Evolutionary conservation across 2,329 filamentous ascomycete genomes (phyloP).

Genomic region (Alternaria rosae): DNA sequence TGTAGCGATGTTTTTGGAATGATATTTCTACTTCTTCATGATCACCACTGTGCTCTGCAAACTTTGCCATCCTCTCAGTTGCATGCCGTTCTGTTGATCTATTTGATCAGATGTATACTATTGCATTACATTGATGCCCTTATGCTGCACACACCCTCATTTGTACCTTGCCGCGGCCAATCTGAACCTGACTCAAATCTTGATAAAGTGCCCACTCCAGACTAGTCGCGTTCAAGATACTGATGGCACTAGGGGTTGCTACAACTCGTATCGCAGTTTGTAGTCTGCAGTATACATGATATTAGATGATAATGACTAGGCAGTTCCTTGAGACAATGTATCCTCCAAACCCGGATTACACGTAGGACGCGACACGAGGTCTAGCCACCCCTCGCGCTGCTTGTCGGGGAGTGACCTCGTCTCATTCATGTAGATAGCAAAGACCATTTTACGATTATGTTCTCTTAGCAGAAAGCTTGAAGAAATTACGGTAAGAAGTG

Average conservation of each 20-base stretch:
- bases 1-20: constrained; percentile 18
- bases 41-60: not conserved
- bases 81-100: not conserved
- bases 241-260: not conserved
- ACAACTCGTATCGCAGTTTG: not conserved
- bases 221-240: not conserved
- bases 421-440: too few relatives aligned
- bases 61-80: not conserved
- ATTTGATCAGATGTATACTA: not conserved
- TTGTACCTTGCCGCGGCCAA: not conserved
- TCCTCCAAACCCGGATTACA: not conserved
- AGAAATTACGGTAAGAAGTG: too few relatives aligned
- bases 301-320: not conserved
- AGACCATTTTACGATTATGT: too few relatives aligned
- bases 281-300: not conserved
- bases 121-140: not conserved
- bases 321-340: not conserved
- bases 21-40: constrained; percentile 2
- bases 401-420: too few relatives aligned
- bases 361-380: not conserved
- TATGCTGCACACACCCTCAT: not conserved
- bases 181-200: not conserved
- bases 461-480: too few relatives aligned
- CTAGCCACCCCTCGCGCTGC: too few relatives aligned
- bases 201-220: not conserved